These are phyloP conservation scores for Mycena alexandri DNA, from an alignment of 768 basidiomycete genomes.

Conservation along the genomic window DNA sequence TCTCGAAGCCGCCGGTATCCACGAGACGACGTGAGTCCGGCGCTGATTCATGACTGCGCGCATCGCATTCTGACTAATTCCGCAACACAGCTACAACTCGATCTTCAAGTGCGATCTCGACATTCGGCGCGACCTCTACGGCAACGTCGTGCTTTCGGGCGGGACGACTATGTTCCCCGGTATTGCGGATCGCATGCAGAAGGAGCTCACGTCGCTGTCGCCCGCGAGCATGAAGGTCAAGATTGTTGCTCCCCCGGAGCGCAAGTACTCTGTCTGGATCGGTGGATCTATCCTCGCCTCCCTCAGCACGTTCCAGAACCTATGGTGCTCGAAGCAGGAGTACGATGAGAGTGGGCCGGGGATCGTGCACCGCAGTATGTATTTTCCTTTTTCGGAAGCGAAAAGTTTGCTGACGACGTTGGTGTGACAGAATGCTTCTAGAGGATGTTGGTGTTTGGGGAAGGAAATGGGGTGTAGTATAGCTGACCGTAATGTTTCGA, in stretches of 20 bases:
- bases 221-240: constrained; percentile 96
- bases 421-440: constrained; percentile 29
- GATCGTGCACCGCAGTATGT: constrained; percentile 76
- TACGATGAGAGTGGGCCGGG: constrained; percentile 89
- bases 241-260: constrained; percentile 93
- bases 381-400: not conserved
- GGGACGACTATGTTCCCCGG: constrained; percentile 97
- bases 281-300: constrained; percentile 90
- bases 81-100: constrained; percentile 75
- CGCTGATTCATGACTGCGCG: not conserved
- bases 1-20: constrained; percentile 91
- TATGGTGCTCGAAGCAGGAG: constrained; percentile 95
- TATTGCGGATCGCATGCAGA: constrained; percentile 96
- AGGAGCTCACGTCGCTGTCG: constrained; percentile 87
- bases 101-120: constrained; percentile 91
- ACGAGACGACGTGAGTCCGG: constrained; percentile 80
- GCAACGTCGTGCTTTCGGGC: constrained; percentile 89
- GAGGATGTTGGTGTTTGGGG: not conserved
- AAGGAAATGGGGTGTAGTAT: not conserved
- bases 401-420: not conserved
- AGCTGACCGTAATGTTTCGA: not conserved
- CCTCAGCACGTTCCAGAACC: constrained; percentile 94
- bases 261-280: constrained; percentile 97
- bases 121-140: constrained; percentile 84
- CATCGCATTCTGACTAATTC: constrained; percentile 1